Evolutionary conservation across 192 early-diverging fungal species (phyloP).

Genomic region (Podila verticillata): DNA sequence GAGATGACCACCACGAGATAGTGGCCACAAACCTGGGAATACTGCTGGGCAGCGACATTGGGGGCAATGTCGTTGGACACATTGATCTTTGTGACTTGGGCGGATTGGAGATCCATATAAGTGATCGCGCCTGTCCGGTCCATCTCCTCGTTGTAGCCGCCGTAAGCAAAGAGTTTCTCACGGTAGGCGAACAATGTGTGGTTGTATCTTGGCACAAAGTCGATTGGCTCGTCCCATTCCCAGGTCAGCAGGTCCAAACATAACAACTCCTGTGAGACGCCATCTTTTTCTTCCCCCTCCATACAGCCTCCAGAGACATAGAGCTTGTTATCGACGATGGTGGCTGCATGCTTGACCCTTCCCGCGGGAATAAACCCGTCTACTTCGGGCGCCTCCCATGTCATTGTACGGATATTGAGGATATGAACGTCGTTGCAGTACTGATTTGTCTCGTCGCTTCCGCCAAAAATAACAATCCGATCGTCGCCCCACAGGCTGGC

Average conservation of each 20-base stretch:
- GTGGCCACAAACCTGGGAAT: conserved; percentile 68
- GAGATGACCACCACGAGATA: conserved; percentile 67
- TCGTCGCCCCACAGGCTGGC: conserved; percentile 64
- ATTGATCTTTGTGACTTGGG: conserved; percentile 56
- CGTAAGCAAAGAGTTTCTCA: conserved; percentile 66
- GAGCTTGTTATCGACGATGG: conserved; percentile 68
- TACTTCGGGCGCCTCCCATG: conserved; percentile 67
- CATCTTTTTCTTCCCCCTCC: conserved; percentile 19
- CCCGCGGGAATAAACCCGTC: conserved; percentile 59
- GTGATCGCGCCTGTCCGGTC: conserved; percentile 62
- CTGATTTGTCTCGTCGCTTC: conserved; percentile 62
- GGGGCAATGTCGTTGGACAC: conserved; percentile 61
- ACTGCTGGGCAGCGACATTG: conserved; percentile 66
- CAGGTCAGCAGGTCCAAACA: conserved; percentile 64
- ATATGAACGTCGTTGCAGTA: conserved; percentile 67
- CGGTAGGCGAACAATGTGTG: conserved; percentile 68
- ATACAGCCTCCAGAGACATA: conserved; percentile 69
- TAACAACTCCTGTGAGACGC: conserved; percentile 41
- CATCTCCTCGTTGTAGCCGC: conserved; percentile 67
- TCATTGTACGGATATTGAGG: conserved; percentile 66
- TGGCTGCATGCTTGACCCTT: conserved; percentile 67
- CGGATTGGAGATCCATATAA: conserved; percentile 62
- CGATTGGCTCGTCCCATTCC: conserved; percentile 65
- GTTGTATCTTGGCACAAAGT: conserved; percentile 61
- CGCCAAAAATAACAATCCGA: conserved; percentile 74